Evolutionary conservation across 805 yeast species (phyloP).

Genomic region (Saccharomycopsis olivae): DNA sequence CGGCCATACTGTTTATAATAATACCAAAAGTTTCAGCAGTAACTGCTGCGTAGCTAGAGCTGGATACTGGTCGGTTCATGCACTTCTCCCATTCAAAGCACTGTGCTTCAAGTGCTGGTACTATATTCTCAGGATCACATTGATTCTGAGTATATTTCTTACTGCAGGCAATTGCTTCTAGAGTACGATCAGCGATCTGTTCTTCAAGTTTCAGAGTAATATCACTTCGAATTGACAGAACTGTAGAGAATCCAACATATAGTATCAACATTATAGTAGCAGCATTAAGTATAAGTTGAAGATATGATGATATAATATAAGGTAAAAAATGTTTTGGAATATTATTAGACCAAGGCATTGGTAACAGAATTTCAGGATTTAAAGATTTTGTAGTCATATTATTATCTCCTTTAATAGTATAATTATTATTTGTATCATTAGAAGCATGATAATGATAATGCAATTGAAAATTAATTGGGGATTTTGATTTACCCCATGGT

Average conservation of each 20-base stretch:
- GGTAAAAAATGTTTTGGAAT: conserved; percentile 25
- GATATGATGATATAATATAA: conserved; percentile 49
- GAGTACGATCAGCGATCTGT: conserved; percentile 33
- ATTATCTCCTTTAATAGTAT: background rate
- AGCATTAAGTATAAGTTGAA: conserved; percentile 45
- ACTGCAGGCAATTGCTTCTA: conserved; percentile 46
- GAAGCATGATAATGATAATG: conserved; percentile 14
- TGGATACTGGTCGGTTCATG: conserved; percentile 42
- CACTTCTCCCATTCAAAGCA: conserved; percentile 59
- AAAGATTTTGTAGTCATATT: background rate
- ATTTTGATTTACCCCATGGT: too few species aligned
- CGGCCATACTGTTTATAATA: conserved; percentile 50
- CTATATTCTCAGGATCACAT: conserved; percentile 44
- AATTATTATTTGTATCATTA: background rate
- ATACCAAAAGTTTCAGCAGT: conserved; percentile 56
- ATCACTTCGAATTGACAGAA: conserved; percentile 44
- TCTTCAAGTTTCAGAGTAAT: conserved; percentile 40
- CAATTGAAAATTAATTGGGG: background rate
- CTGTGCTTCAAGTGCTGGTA: conserved; percentile 45
- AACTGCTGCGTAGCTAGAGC: conserved; percentile 41
- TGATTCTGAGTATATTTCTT: conserved; percentile 41
- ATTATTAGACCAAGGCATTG: conserved; percentile 13
- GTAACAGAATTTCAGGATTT: conserved; percentile 1
- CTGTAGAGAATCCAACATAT: conserved; percentile 32
- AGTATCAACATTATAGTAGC: conserved; percentile 35